Percentiles rank a stretch among this genome's conserved stretches.
Evolutionary conservation across 2,329 filamentous ascomycete genomes (phyloP).

Genomic region (Aspergillus aculeatinus): DNA sequence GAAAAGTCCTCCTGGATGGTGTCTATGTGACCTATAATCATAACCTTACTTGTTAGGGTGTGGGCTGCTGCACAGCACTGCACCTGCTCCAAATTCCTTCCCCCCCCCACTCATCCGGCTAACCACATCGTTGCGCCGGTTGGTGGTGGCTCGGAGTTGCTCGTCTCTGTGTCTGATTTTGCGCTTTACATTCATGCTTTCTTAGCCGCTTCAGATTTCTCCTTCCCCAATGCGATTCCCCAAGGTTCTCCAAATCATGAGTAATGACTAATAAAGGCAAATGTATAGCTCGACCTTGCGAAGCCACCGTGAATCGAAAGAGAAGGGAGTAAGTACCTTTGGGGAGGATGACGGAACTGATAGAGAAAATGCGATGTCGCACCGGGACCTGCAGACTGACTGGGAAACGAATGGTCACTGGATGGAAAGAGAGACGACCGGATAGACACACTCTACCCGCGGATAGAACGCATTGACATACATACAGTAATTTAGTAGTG

Average conservation of each 20-base stretch:
- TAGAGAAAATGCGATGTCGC: conserved; percentile 7
- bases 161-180: background rate
- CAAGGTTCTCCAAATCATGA: background rate
- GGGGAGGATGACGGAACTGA: background rate
- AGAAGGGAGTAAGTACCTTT: background rate
- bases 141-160: conserved; percentile 5
- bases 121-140: conserved; percentile 22
- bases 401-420: background rate
- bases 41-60: background rate
- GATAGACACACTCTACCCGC: background rate
- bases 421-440: background rate
- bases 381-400: conserved; percentile 14
- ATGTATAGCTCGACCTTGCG: background rate
- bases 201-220: background rate
- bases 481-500: too few species aligned
- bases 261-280: background rate
- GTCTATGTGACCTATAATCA: background rate
- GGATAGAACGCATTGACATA: conserved; percentile 4
- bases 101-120: conserved; percentile 11
- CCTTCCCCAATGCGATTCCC: background rate
- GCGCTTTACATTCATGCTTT: background rate
- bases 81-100: conserved; percentile 9
- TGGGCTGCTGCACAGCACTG: conserved; percentile 10
- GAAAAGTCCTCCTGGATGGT: background rate
- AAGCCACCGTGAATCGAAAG: background rate